phyloP scores from a whole-genome alignment of 345 rosid genomes.

The Eucalyptus erythrocorys region DNA sequence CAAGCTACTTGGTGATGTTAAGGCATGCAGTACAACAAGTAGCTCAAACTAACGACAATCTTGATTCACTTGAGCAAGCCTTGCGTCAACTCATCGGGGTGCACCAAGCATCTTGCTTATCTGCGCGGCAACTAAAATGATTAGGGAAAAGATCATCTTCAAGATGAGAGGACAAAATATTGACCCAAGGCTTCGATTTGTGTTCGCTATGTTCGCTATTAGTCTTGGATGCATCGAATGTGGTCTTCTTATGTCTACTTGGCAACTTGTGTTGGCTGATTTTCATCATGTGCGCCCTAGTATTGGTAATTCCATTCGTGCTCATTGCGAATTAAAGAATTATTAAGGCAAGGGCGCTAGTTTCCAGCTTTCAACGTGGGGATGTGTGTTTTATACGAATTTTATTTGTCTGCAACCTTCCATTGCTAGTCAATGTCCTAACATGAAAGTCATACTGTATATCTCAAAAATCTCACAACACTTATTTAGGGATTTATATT shows the following conservation, averaged over 20 bases:
- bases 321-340: background rate
- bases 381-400: too few species aligned
- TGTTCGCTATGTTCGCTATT: fast-evolving
- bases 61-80: background rate
- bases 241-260: background rate
- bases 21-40: background rate
- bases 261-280: background rate
- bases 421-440: too few species aligned
- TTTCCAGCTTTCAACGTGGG: background rate
- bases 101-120: background rate
- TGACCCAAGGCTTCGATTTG: background rate
- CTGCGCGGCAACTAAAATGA: fast-evolving
- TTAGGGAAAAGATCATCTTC: background rate
- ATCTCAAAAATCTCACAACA: too few species aligned
- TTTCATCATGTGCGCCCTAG: background rate
- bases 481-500: too few species aligned
- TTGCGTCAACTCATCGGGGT: background rate
- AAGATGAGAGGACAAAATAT: background rate
- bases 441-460: too few species aligned
- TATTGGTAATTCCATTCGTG: background rate
- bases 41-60: background rate
- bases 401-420: too few species aligned
- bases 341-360: background rate
- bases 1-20: background rate
- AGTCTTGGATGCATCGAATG: background rate